Base-by-base conservation (phyloP, 169 alveolate genomes). In the Cryptosporidium viatorum region DNA sequence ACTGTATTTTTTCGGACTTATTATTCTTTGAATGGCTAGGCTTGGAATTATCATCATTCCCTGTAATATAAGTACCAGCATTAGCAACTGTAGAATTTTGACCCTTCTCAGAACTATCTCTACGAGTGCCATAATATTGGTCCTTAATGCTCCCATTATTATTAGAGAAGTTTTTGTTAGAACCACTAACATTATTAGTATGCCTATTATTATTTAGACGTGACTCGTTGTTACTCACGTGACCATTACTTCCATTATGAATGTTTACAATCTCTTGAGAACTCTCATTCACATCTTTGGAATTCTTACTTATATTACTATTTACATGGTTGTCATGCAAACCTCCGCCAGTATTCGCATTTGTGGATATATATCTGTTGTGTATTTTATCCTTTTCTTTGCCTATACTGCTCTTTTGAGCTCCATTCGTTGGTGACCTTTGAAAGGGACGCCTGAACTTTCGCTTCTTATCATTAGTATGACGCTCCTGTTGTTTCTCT, bases 401-500 rank as follows among this genome's bases (percentile, higher is more conserved):
- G 23, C 71, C 48, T 69, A 69, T 69, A 29, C 43, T 39, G 43
- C 62, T 41, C 62, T 33, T 69, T 52, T 55, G 86, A 73, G 55
- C 70, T 73, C 86, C 86, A 73, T 59, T 73, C 71, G 85, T 52
- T 43, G 74, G 89, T 80, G 89, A 41, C 65, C 65, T 80, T 70
- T 59, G 80, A 80, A 43, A 65, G 23, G 89, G 89, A 59, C 89
- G 73, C 75, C 89, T 80, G 65, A 62, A 62, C 62, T 39, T 80
- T 80, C 89, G 74, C 59, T 65, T 80, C 68, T 80, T 80, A 59
- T 80, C 89, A 80, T 65, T 65, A 65, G 31, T 80, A 80, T 35
- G 71, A 60, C 89, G 89, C 39, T 80, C 80, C 62, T 80, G 89
- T 60, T 80, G 89, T 62, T 80, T 59, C 89, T 80, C 89, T 43